Base-by-base conservation (phyloP, 768 basidiomycete species). In the Podaxis sp. region DNA sequence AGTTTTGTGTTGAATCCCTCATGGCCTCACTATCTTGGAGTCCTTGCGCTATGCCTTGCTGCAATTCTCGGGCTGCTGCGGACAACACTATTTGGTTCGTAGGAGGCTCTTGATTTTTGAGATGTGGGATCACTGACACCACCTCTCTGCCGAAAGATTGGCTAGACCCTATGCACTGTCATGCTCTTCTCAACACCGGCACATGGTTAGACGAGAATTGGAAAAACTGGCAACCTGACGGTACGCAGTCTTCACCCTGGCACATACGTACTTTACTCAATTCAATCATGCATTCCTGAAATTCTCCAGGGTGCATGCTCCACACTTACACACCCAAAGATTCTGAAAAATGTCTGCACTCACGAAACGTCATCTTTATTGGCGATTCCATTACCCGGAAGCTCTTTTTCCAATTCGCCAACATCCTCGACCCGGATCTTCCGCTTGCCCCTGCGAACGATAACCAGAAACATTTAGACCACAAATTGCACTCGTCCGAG, bases 191-290 rank as follows among this genome's bases (percentile, higher is more conserved):
- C 52, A 88, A 81, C 53, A 79, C 78, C 44, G 95, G 95, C 30
- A 84, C 82, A 67, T 96, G 94, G 94, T 73, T 94, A 60, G 94
- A 94, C 71, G 72, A 75, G 26, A 74, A 71, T 44, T 81, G 82
- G 71, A 79, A 73, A 64, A 89, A 88, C 69, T 97, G 95, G 95
- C 95, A 97, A 71, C 95, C 95, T 2, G 84, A 93, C 64, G 93
- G 94, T 89, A 64, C 64, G 82, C 73, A 13, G 3, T 38, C 59
- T 19, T 26, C 22, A 51, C 8, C 48, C 44, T 19, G 17, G 2
- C 17, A 46, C 44, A 19, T 46, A 51, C 24, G 26, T 13, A 19
- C 22, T 2, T 51, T 11, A 22, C 49, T 51, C 19, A 51, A 22
- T 24, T 51, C 12, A 22, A 44, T 44, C 15, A 19, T 5, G 11